Evolutionary conservation across 2,329 filamentous ascomycete genomes (phyloP), one percentile per base, ranked within the genome.

Genomic region (Aspergillus thermomutatus): DNA sequence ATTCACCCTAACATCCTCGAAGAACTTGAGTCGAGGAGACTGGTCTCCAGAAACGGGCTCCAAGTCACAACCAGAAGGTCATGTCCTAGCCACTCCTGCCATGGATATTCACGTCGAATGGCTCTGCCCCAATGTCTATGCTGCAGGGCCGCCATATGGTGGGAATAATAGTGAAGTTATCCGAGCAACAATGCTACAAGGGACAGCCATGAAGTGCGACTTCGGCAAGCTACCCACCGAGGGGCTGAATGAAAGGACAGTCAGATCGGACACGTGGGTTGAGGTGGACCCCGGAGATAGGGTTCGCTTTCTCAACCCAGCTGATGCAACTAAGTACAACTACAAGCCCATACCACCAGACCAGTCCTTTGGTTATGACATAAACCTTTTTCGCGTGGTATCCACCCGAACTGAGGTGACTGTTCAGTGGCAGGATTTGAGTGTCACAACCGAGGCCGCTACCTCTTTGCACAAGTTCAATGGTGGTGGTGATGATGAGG

Each of bases 351-450:
- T 83, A 27, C 72, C 80, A 25, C 69, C 77, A 9, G 75, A 76
- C 3, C 73, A 80, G 23, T 79, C 77, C 8, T 71, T 80, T 43
- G 83, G 83, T 1, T 84, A 82, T 64, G 83, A 87, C 61, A 68
- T 86, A 60, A 86, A 87, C 58, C 76, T 84, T 2, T 84, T 81
- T 61, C 75, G 79, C 11, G 73, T 86, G 52, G 72, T 79, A 51
- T 74, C 75, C 31, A 80, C 79, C 10, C 73, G 72, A 21, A 82
- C 82, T 2, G 70, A 72, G n/a, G 79, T 80, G 11, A 79, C 73
- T 1, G 80, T 87, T 4, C 79, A 80, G 58, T 87, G 84, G 84
- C 83, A 86, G 63, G 82, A 87, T 64, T 74, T 81, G 17, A 77
- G 76, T 8, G 71, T 80, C 28, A 82, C 81, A 0, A 72, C 74